These are phyloP conservation scores for Endothia cerciana DNA, from an alignment of 2,329 filamentous ascomycete species.

Conservation along the genomic window DNA sequence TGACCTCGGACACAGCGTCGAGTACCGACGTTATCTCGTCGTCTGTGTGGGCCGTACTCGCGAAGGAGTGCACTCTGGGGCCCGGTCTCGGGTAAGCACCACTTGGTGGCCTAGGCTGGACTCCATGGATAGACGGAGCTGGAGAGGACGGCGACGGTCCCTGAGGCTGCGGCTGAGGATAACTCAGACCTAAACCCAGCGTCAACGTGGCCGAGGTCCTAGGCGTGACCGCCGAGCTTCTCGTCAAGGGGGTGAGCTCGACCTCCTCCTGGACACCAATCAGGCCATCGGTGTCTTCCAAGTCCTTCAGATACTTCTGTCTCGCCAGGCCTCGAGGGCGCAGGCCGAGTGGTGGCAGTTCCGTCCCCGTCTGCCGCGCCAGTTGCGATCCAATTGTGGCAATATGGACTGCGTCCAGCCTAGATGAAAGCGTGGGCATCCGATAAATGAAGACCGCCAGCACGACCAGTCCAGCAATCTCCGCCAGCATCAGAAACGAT, in stretches of 20 bases:
- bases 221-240: conserved; percentile 2
- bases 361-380: conserved; percentile 1
- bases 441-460: conserved; percentile 14
- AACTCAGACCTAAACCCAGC: background rate
- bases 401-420: conserved; percentile 14
- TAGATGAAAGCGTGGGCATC: conserved; percentile 17
- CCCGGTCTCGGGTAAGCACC: background rate
- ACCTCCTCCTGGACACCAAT: conserved; percentile 20
- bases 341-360: conserved; percentile 7
- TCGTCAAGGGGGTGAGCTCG: conserved; percentile 8
- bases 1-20: conserved; percentile 11
- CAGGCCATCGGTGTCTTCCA: conserved; percentile 10
- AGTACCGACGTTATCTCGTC: conserved; percentile 16
- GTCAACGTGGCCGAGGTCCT: conserved; percentile 15
- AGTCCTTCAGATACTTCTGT: conserved; percentile 15
- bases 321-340: conserved; percentile 8
- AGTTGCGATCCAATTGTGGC: conserved; percentile 12
- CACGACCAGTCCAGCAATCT: background rate
- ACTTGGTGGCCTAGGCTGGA: background rate
- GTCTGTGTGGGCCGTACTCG: conserved; percentile 11
- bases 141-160: conserved; percentile 1
- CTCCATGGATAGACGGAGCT: conserved; percentile 1
- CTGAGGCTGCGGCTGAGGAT: conserved; percentile 3
- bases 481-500: conserved; percentile 8
- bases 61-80: conserved; percentile 7